Percentiles rank a stretch among this genome's conserved stretches.
phyloP scores from a whole-genome alignment of 768 basidiomycete genomes.

The Xerocomus spinulosus region DNA sequence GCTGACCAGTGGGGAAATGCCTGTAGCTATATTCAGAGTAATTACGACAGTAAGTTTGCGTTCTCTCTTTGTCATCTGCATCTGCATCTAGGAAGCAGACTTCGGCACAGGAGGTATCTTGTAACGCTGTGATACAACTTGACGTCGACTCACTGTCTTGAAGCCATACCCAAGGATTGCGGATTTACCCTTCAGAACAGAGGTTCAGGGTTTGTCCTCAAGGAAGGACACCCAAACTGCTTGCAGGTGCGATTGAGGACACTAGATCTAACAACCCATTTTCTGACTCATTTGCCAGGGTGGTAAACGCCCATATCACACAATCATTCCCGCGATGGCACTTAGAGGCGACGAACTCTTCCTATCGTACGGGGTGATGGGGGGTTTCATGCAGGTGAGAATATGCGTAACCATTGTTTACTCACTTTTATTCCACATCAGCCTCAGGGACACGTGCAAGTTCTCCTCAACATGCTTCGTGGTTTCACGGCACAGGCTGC shows the following conservation, averaged over 20 bases:
- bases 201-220: slow-evolving; percentile 78
- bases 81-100: slow-evolving; percentile 37
- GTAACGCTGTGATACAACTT: not conserved
- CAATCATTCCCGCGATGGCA: slow-evolving; percentile 89
- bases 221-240: slow-evolving; percentile 79
- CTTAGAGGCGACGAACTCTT: slow-evolving; percentile 77
- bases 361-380: slow-evolving; percentile 89
- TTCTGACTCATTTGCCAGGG: slow-evolving; percentile 39
- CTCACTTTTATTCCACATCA: slow-evolving; percentile 26
- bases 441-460: slow-evolving; percentile 96
- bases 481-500: slow-evolving; percentile 87
- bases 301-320: slow-evolving; percentile 87
- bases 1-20: slow-evolving; percentile 87
- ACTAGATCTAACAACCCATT: not conserved
- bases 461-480: slow-evolving; percentile 83
- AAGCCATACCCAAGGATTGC: slow-evolving; percentile 88
- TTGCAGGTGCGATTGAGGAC: slow-evolving; percentile 48
- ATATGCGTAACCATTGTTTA: not conserved
- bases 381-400: slow-evolving; percentile 78
- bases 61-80: slow-evolving; percentile 1
- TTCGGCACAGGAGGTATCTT: slow-evolving; percentile 81
- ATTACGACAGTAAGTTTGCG: slow-evolving; percentile 61
- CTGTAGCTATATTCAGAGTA: slow-evolving; percentile 86
- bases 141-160: slow-evolving; percentile 5
- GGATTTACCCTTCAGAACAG: slow-evolving; percentile 97